These are phyloP conservation scores for Amyloporia xantha DNA, from an alignment of 768 basidiomycete species.

Conservation along the genomic window DNA sequence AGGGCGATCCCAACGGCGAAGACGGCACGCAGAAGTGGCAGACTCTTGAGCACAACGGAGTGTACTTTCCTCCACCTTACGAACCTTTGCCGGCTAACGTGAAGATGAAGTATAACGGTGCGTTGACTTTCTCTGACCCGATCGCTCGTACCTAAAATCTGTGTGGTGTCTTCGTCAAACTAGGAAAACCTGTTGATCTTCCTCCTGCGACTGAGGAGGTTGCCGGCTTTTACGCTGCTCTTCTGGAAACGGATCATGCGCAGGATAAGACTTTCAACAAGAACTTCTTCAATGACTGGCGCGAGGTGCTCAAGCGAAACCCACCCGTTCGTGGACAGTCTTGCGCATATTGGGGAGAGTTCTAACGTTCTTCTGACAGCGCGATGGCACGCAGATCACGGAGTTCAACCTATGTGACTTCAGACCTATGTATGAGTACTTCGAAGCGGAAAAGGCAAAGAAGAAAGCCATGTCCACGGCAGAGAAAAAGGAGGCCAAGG, in stretches of 20 bases:
- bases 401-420: conserved; percentile 86
- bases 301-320: conserved; percentile 63
- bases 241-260: conserved; percentile 90
- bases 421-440: conserved; percentile 87
- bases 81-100: conserved; percentile 73
- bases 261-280: conserved; percentile 82
- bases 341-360: conserved; percentile 1
- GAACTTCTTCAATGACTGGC: conserved; percentile 95
- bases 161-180: not conserved
- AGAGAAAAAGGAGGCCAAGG: conserved; percentile 91
- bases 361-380: conserved; percentile 35
- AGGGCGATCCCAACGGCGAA: conserved; percentile 57
- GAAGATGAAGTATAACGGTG: conserved; percentile 95
- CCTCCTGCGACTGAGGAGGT: conserved; percentile 91
- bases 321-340: conserved; percentile 63
- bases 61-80: conserved; percentile 94
- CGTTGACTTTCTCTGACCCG: conserved; percentile 17
- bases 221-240: conserved; percentile 90
- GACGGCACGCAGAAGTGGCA: conserved; percentile 87
- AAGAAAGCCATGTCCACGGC: conserved; percentile 80
- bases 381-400: conserved; percentile 66
- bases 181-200: conserved; percentile 75
- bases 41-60: conserved; percentile 91
- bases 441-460: conserved; percentile 87
- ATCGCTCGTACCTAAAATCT: too few relatives aligned